A percentile compares a stretch with the other conserved stretches of the same genome.
Evolutionary conservation across 306 rosid species (phyloP).

Genomic region (Trifolium fragiferum): DNA sequence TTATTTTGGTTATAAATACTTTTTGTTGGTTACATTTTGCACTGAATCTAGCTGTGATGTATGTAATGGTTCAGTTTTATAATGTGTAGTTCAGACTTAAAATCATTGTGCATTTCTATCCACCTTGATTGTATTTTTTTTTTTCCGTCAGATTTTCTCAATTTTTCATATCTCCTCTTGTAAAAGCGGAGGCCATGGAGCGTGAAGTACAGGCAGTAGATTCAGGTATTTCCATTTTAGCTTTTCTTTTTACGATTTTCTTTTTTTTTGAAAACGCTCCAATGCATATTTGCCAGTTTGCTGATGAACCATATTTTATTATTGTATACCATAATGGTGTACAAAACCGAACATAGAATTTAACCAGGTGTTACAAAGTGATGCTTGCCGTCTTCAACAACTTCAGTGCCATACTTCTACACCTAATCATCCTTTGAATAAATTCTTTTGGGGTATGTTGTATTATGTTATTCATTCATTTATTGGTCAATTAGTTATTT

Average conservation of each 20-base stretch:
- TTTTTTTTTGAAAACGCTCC: neutral
- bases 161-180: constrained; percentile 94
- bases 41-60: constrained; percentile 22
- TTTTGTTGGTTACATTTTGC: constrained; percentile 21
- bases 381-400: constrained; percentile 91
- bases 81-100: constrained; percentile 13
- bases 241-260: neutral
- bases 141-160: constrained; percentile 74
- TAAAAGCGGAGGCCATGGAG: constrained; percentile 92
- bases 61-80: constrained; percentile 10
- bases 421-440: constrained; percentile 81
- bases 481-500: constrained; percentile 27
- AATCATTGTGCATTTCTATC: constrained; percentile 17
- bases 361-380: constrained; percentile 87
- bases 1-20: constrained; percentile 15
- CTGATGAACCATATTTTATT: constrained; percentile 43
- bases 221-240: constrained; percentile 68
- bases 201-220: constrained; percentile 96
- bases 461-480: constrained; percentile 35
- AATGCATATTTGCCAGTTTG: constrained; percentile 37
- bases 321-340: constrained; percentile 48
- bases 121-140: constrained; percentile 25
- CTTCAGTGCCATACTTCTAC: constrained; percentile 86
- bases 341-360: constrained; percentile 69
- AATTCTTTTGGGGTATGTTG: constrained; percentile 81